Evolutionary conservation across 495 filamentous ascomycete genomes (phyloP).

Genomic region (Penicillium argentinense): DNA sequence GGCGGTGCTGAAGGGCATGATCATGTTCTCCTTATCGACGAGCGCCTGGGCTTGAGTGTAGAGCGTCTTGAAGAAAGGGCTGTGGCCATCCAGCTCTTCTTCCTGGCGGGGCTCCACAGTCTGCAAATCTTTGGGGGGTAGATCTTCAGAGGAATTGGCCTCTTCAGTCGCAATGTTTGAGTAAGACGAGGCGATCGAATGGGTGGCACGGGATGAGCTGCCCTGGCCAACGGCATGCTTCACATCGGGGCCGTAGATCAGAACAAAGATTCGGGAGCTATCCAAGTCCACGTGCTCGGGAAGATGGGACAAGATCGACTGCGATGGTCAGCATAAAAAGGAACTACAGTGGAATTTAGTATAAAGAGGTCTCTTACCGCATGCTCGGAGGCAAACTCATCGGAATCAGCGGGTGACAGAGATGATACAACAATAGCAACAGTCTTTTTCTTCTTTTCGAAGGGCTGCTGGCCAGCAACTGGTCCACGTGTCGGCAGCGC

Average conservation of each 20-base stretch:
- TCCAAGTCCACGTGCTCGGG: constrained; percentile 68
- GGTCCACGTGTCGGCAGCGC: constrained; percentile 23
- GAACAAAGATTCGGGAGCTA: constrained; percentile 71
- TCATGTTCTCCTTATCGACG: constrained; percentile 78
- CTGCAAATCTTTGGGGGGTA: constrained; percentile 53
- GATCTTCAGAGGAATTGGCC: constrained; percentile 64
- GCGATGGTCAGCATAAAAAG: constrained; percentile 19
- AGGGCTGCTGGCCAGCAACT: constrained; percentile 16
- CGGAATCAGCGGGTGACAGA: constrained; percentile 53
- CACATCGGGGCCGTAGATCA: constrained; percentile 82
- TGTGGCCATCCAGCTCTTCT: constrained; percentile 35
- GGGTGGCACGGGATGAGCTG: constrained; percentile 42
- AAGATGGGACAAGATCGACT: constrained; percentile 91
- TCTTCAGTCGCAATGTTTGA: constrained; percentile 82
- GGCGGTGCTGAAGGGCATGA: constrained; percentile 81
- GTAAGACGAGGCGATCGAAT: constrained; percentile 80
- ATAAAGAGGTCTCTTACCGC: constrained; percentile 59
- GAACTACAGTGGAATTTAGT: not conserved
- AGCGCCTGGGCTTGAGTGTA: constrained; percentile 73
- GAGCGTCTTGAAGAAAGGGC: constrained; percentile 68
- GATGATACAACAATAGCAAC: constrained; percentile 85
- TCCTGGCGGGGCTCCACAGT: constrained; percentile 45
- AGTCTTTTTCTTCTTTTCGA: constrained; percentile 64
- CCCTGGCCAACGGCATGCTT: constrained; percentile 56
- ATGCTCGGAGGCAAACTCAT: constrained; percentile 68